Conservation (phyloP, 2,329 filamentous ascomycete genomes). For the Cordyceps fumosorosea region DNA sequence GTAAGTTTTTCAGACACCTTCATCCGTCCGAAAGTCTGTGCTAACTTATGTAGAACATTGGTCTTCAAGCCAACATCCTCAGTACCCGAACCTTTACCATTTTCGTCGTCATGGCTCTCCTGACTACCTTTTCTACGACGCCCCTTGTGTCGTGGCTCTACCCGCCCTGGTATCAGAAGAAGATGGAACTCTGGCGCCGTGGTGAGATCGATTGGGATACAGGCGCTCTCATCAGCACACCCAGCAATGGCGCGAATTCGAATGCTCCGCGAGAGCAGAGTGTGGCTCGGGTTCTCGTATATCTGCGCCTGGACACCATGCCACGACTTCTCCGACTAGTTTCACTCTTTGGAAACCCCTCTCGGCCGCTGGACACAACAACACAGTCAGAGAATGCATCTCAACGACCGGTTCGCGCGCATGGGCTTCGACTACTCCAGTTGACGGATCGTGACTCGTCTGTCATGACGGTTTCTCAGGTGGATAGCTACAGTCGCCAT, state of each 20-base stretch:
- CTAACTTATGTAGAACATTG: slow-evolving; percentile 50
- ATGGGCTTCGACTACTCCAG: slow-evolving; percentile 79
- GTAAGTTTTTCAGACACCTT: slow-evolving; percentile 40
- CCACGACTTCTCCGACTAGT: slow-evolving; percentile 76
- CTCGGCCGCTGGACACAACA: slow-evolving; percentile 18
- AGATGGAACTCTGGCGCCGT: slow-evolving; percentile 54
- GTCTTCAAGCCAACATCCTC: slow-evolving; percentile 74
- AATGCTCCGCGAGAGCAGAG: neutral
- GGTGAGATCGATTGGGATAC: slow-evolving; percentile 83
- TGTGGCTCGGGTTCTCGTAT: slow-evolving; percentile 56
- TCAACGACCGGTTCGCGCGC: slow-evolving; percentile 54
- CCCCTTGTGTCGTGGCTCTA: slow-evolving; percentile 70
- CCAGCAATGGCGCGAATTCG: slow-evolving; percentile 11
- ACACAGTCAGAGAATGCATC: slow-evolving; percentile 16
- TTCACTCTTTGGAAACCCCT: slow-evolving; percentile 60
- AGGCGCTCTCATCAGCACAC: slow-evolving; percentile 32
- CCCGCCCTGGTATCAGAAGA: slow-evolving; percentile 54
- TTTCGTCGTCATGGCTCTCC: slow-evolving; percentile 87
- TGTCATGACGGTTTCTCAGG: slow-evolving; percentile 87
- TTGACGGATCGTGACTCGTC: slow-evolving; percentile 89
- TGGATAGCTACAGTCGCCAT: slow-evolving; percentile 62
- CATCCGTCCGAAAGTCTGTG: neutral
- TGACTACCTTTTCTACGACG: slow-evolving; percentile 80
- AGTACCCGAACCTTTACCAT: slow-evolving; percentile 82
- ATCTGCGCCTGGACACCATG: slow-evolving; percentile 78